These are phyloP conservation scores for Colletotrichum agaves DNA, from an alignment of 2,329 filamentous ascomycete species.

Conservation along the genomic window DNA sequence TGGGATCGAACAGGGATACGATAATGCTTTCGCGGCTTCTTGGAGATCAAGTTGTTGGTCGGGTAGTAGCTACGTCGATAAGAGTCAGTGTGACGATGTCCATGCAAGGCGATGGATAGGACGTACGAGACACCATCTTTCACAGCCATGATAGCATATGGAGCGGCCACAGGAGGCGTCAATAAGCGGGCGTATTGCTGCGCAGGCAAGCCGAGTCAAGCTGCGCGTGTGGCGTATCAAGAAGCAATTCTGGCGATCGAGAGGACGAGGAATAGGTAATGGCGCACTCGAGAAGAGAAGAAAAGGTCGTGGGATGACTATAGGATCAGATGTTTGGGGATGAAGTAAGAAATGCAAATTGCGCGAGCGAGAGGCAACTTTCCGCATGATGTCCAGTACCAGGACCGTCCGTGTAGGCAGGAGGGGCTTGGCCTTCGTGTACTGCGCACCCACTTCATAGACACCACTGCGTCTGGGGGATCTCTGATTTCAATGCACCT, in stretches of 20 bases:
- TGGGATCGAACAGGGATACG: conserved; percentile 72
- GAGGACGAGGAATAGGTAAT: background rate
- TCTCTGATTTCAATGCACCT: conserved; percentile 21
- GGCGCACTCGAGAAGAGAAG: background rate
- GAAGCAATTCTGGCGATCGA: background rate
- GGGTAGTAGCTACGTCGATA: conserved; percentile 65
- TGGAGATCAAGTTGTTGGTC: conserved; percentile 72
- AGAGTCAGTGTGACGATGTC: conserved; percentile 9
- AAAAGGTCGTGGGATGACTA: conserved; percentile 19
- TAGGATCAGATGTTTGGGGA: conserved; percentile 20
- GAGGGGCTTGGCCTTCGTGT: conserved; percentile 31
- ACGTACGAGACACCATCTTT: conserved; percentile 45
- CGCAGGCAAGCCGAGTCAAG: conserved; percentile 4
- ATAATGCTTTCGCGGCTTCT: conserved; percentile 72
- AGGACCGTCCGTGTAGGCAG: conserved; percentile 25
- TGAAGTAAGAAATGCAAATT: conserved; percentile 20
- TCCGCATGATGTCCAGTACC: conserved; percentile 30
- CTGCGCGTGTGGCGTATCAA: background rate
- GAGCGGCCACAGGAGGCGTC: conserved; percentile 26
- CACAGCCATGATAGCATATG: conserved; percentile 61
- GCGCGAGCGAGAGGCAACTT: conserved; percentile 36
- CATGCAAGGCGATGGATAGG: conserved; percentile 1
- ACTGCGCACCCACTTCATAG: background rate
- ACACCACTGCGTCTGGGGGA: no score
- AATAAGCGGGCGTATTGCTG: conserved; percentile 24